Conservation (phyloP, 2,329 filamentous ascomycete species). For the Ophiostoma ips region DNA sequence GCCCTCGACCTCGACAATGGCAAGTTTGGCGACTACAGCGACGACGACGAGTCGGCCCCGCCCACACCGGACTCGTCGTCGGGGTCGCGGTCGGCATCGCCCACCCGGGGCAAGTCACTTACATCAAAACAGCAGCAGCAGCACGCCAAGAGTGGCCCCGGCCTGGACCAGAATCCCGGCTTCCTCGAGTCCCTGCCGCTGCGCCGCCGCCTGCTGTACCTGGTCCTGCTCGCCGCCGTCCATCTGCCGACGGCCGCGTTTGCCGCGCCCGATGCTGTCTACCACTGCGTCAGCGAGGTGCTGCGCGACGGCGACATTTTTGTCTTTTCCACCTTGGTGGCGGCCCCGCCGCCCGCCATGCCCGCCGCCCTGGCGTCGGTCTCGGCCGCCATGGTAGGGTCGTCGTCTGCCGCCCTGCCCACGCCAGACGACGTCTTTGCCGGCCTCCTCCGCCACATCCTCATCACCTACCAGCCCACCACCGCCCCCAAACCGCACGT, state of each 20-base stretch:
- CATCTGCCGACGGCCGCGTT: constrained; percentile 29
- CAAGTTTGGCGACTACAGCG: constrained; percentile 44
- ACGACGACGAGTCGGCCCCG: constrained; percentile 41
- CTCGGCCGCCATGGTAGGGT: not conserved
- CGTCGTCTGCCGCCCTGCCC: constrained; percentile 16
- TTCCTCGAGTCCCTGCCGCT: constrained; percentile 40
- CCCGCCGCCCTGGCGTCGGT: not conserved
- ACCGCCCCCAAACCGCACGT: constrained; percentile 27
- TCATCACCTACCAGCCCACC: constrained; percentile 32
- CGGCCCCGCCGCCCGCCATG: constrained; percentile 4
- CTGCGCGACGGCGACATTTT: constrained; percentile 44
- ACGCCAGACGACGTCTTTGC: constrained; percentile 24
- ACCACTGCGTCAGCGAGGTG: constrained; percentile 40
- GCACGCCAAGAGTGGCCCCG: not conserved
- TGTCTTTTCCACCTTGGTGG: constrained; percentile 41
- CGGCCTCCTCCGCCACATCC: constrained; percentile 29
- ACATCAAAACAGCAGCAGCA: constrained; percentile 15
- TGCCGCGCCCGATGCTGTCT: constrained; percentile 36
- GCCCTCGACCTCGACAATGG: constrained; percentile 39
- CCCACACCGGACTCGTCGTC: constrained; percentile 30
- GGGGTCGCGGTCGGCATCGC: constrained; percentile 31
- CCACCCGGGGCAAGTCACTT: constrained; percentile 21
- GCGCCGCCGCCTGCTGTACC: constrained; percentile 47
- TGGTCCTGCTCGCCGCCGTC: constrained; percentile 34
- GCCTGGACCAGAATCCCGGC: constrained; percentile 19